Conservation (phyloP, 768 basidiomycete genomes). For the Hemileccinum impolitum region DNA sequence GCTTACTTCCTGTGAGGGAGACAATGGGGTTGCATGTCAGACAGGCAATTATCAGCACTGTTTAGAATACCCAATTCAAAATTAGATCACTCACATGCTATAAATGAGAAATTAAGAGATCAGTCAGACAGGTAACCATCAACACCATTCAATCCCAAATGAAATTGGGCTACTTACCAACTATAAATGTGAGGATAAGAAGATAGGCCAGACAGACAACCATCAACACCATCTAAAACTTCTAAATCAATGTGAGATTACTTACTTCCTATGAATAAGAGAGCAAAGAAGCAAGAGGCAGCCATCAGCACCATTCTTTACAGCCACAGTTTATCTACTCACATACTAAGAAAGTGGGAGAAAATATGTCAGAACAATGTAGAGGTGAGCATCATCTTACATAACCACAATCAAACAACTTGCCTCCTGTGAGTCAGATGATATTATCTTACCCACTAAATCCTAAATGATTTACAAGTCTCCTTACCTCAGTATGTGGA, state of each 20-base stretch:
- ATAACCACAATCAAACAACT: neutral
- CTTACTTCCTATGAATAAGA: neutral
- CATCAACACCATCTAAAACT: neutral
- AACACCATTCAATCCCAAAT: no score
- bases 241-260: neutral
- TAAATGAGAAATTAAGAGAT: no score
- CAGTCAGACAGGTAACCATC: no score
- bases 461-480: neutral
- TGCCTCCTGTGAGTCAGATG: neutral
- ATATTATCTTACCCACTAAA: neutral
- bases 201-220: no score
- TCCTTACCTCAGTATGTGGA: neutral
- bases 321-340: no score
- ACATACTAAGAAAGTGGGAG: neutral
- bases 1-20: no score
- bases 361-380: neutral
- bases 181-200: no score
- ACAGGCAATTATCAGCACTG: neutral
- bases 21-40: no score
- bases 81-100: no score
- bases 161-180: no score
- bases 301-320: neutral
- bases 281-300: neutral
- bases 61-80: no score
- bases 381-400: neutral